Conservation (phyloP, 2,329 filamentous ascomycete genomes). For the Ceratocystiopsis minuta region DNA sequence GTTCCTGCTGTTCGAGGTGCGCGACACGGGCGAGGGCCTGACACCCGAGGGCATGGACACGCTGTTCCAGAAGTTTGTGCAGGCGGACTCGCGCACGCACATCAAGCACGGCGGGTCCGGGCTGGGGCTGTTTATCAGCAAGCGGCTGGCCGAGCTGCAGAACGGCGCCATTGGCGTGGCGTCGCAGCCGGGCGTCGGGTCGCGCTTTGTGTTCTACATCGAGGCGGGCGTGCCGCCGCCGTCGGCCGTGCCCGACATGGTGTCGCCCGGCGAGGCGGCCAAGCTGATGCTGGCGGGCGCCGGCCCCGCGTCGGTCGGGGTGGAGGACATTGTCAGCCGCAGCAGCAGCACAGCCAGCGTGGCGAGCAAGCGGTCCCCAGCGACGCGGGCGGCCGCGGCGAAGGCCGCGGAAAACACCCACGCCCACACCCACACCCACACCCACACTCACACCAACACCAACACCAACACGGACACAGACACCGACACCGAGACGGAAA, state of each 20-base stretch:
- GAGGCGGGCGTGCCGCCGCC: conserved; percentile 31
- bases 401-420: no score
- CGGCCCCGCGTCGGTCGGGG: no score
- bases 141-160: conserved; percentile 63
- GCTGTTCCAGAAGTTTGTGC: conserved; percentile 63
- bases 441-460: no score
- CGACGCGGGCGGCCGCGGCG: no score
- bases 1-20: conserved; percentile 55
- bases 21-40: conserved; percentile 60
- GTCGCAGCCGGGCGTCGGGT: conserved; percentile 50
- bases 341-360: no score
- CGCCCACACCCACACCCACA: no score
- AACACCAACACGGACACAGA: no score
- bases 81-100: conserved; percentile 58
- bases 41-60: conserved; percentile 53
- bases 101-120: conserved; percentile 66
- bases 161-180: conserved; percentile 63
- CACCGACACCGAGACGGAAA: no score
- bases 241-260: conserved; percentile 22
- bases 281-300: conserved; percentile 1
- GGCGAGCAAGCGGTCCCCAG: no score
- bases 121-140: conserved; percentile 61
- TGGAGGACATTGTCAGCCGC: no score
- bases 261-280: conserved; percentile 6
- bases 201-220: conserved; percentile 60